Base-by-base conservation (phyloP, 139 green algal genomes). In the Tetradesmus obliquus region DNA sequence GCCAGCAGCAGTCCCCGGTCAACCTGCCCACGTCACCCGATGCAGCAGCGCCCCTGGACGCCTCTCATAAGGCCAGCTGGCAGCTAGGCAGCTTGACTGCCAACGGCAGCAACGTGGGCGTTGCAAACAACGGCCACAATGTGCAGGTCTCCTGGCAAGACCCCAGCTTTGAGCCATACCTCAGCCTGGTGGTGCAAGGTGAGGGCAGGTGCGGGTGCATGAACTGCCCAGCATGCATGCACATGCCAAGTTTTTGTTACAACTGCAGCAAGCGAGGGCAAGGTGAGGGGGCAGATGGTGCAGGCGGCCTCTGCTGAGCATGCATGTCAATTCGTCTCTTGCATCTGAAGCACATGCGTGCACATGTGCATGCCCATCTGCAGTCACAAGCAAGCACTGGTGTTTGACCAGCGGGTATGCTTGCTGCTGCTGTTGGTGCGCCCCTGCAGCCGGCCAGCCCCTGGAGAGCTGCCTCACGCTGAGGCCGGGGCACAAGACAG, bases 1-100 rank as follows among this genome's bases (percentile, higher is more conserved):
- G 84, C 20, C 24, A 88, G 60, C 84, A 88, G 60, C 84, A 88
- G 84, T 88, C 84, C 3, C 84, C 84, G 12, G 24, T 80, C 84
- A 88, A 88, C 60, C 24, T 88, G 5, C 58, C 24, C 20, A 15
- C 60, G 13, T 15, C 84, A 60, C 24, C 58, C 8, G 24, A 32
- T 62, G 60, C 84, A 60, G 84, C 71, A 4, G 66, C 84, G 45
- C 58, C 20, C 9, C n/a, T 88, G 0, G 58, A 57, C 7, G n/a
- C 24, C 58, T 53, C 24, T 19, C 84, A 88, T 10, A 60, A 66
- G 54, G 45, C 24, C 58, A 79, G 9, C 19, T 88, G 17, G 20
- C 10, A 79, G 15, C 60, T 88, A 45, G 84, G 84, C 2, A 58
- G n/a, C 10, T 3, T 88, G n/a, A 12, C 22, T 22, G 10, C 58